Evolutionary conservation across 2,329 filamentous ascomycete species (phyloP).

Genomic region (Trichocomaceae sp.): DNA sequence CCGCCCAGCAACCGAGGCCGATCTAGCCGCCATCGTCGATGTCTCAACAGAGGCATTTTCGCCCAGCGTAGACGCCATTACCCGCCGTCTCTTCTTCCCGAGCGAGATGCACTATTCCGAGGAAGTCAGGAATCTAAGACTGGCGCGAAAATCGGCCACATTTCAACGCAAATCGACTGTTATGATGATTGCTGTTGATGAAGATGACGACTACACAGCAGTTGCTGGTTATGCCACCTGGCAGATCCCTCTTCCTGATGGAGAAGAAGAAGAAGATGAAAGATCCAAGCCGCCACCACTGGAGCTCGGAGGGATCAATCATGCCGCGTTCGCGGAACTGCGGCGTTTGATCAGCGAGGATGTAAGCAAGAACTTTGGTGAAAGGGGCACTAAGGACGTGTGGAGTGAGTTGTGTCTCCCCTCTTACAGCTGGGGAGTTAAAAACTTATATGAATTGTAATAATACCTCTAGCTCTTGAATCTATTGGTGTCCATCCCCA

Average conservation of each 20-base stretch:
- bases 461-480: slow-evolving; percentile 1
- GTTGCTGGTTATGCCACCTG: slow-evolving; percentile 2
- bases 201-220: not conserved
- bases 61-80: slow-evolving; percentile 1
- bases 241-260: not conserved
- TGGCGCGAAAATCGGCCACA: slow-evolving; percentile 1
- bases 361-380: not conserved
- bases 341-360: not conserved
- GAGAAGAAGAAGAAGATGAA: not conserved
- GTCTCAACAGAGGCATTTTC: slow-evolving; percentile 2
- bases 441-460: no score
- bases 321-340: not conserved
- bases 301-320: not conserved
- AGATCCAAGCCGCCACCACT: not conserved
- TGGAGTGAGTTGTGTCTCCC: slow-evolving; percentile 8
- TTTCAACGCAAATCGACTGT: not conserved
- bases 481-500: slow-evolving; percentile 1
- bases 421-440: no score
- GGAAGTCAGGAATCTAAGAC: not conserved
- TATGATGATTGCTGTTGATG: slow-evolving; percentile 5
- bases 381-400: not conserved
- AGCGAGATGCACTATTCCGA: not conserved
- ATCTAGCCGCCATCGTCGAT: slow-evolving; percentile 4
- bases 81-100: not conserved
- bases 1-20: not conserved